Evolutionary conservation across 2,329 filamentous ascomycete genomes (phyloP).

Genomic region (Pestalotiopsis sp.): DNA sequence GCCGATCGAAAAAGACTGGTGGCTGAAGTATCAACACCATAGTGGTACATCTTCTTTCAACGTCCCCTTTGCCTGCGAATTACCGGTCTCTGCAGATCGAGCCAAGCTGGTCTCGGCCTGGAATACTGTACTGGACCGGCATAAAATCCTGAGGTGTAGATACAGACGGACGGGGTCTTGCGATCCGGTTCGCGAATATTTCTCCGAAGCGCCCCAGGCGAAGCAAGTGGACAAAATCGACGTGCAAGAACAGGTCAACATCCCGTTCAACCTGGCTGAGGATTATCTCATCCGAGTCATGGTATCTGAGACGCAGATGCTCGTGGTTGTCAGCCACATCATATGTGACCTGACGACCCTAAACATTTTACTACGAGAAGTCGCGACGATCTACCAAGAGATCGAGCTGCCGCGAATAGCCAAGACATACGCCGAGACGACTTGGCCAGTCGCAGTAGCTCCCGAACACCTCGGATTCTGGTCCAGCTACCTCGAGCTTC

Average conservation of each 20-base stretch:
- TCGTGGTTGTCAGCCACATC: conserved; percentile 33
- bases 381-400: conserved; percentile 20
- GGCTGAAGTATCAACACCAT: conserved; percentile 21
- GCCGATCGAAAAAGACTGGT: conserved; percentile 21
- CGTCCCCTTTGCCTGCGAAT: conserved; percentile 1
- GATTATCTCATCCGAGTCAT: conserved; percentile 27
- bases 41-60: conserved; percentile 16
- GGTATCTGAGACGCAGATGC: conserved; percentile 23
- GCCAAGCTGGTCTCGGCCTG: not conserved
- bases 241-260: conserved; percentile 18
- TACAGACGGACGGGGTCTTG: not conserved
- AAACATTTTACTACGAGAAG: conserved; percentile 27
- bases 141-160: not conserved
- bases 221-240: not conserved
- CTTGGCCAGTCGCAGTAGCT: not conserved
- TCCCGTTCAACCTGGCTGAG: conserved; percentile 26
- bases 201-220: not conserved
- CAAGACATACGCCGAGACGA: not conserved
- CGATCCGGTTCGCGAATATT: not conserved
- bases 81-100: not conserved
- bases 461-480: not conserved
- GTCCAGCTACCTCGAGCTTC: not conserved
- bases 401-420: not conserved
- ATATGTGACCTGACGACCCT: conserved; percentile 35
- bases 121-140: not conserved